A percentile compares a stretch with the other conserved stretches of the same genome.
These are phyloP conservation scores for Apocynum venetum DNA, from an alignment of 257 asterid genomes.

Conservation along the genomic window DNA sequence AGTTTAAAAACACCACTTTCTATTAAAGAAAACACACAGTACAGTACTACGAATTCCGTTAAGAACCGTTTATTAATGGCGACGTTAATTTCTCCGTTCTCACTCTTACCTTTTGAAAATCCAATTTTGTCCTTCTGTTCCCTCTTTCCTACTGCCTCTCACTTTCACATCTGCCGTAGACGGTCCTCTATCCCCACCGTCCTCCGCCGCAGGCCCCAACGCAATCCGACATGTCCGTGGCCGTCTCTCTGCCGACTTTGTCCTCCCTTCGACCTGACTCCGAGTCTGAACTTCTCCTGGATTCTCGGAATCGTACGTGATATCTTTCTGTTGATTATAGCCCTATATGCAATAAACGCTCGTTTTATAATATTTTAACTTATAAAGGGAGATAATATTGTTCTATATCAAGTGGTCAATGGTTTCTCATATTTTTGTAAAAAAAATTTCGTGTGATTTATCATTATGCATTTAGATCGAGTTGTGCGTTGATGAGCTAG, in stretches of 20 bases:
- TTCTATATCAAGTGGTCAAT: too few relatives aligned
- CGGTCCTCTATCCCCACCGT: slow-evolving; percentile 8
- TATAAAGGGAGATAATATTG: not conserved
- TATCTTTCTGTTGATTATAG: not conserved
- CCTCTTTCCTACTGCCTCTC: slow-evolving; percentile 23
- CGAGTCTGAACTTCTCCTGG: slow-evolving; percentile 58
- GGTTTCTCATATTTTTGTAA: not conserved
- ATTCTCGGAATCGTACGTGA: slow-evolving; percentile 63
- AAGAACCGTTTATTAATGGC: slow-evolving; percentile 33
- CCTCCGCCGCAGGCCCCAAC: slow-evolving; percentile 30
- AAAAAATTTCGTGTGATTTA: not conserved
- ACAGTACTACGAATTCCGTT: not conserved
- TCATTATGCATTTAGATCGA: not conserved
- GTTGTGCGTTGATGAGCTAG: not conserved
- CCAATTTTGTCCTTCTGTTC: slow-evolving; percentile 35
- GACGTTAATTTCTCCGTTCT: slow-evolving; percentile 26
- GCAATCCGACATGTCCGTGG: slow-evolving; percentile 50
- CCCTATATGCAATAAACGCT: not conserved
- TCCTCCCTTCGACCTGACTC: slow-evolving; percentile 41
- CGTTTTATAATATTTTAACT: not conserved
- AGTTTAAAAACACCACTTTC: not conserved
- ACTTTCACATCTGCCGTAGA: slow-evolving; percentile 15
- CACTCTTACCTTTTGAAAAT: slow-evolving; percentile 42
- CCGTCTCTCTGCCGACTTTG: slow-evolving; percentile 41
- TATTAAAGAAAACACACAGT: not conserved